Evolutionary conservation across 2,329 filamentous ascomycete species (phyloP).

Genomic region (Aspergillus awamori): DNA sequence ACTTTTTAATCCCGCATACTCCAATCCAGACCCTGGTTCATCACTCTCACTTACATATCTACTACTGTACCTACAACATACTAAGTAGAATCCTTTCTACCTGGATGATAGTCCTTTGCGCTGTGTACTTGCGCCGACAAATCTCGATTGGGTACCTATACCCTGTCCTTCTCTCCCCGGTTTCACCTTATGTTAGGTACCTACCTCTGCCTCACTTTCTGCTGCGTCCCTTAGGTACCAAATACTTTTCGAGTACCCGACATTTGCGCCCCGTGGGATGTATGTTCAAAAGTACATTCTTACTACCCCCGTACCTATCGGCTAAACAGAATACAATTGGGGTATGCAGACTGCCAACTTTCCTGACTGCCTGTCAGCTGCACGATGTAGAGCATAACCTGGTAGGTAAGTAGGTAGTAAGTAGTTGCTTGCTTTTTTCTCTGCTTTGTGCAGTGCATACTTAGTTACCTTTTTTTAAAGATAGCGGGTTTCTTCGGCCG

Average conservation of each 20-base stretch:
- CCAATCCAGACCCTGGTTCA: background rate
- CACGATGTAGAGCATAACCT: no score
- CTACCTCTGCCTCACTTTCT: conserved; percentile 2
- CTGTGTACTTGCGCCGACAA: background rate
- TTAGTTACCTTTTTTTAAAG: background rate
- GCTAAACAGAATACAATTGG: background rate
- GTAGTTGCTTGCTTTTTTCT: background rate
- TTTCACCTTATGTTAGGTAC: conserved; percentile 3
- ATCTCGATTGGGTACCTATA: conserved; percentile 1
- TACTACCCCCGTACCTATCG: background rate
- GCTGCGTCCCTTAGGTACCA: background rate
- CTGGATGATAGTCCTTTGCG: background rate
- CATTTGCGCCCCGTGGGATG: background rate
- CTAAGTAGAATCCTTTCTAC: background rate
- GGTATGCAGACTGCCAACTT: no score
- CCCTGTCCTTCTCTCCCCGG: background rate
- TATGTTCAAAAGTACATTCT: background rate
- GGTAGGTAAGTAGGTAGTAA: background rate
- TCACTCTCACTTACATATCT: background rate
- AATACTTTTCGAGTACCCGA: background rate
- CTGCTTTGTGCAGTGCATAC: background rate
- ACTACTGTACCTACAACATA: background rate
- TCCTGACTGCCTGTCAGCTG: no score
- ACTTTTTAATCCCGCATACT: background rate
- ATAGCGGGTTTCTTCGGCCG: background rate